A percentile compares a stretch with the other conserved stretches of the same genome.
Evolutionary conservation across 192 early-diverging fungal genomes (phyloP).

Genomic region (Mortierella hygrophila): DNA sequence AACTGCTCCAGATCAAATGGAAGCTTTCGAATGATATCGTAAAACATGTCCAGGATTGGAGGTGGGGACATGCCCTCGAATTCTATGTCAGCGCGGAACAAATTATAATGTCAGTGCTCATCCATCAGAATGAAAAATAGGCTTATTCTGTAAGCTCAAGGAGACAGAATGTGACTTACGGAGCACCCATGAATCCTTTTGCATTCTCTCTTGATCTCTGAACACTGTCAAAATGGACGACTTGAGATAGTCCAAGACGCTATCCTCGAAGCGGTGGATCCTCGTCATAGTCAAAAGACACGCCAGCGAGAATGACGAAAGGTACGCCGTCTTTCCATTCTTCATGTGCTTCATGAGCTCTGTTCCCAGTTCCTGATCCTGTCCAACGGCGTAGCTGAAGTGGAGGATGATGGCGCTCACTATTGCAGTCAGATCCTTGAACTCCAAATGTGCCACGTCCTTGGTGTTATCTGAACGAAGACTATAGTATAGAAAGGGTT

Average conservation of each 20-base stretch:
- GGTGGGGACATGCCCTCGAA: constrained; percentile 34
- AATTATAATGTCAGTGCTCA: constrained; percentile 9
- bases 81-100: constrained; percentile 13
- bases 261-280: constrained; percentile 78
- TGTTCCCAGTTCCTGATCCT: constrained; percentile 74
- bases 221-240: constrained; percentile 56
- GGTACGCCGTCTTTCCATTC: constrained; percentile 45
- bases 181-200: constrained; percentile 58
- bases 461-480: constrained; percentile 36
- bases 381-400: constrained; percentile 77
- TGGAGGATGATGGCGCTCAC: constrained; percentile 81
- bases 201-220: constrained; percentile 63
- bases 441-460: constrained; percentile 29
- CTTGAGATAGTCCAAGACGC: constrained; percentile 68
- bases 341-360: constrained; percentile 70
- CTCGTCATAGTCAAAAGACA: constrained; percentile 76
- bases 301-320: constrained; percentile 75
- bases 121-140: background rate
- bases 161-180: background rate
- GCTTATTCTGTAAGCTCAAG: background rate
- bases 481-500: constrained; percentile 17
- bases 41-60: constrained; percentile 41
- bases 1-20: constrained; percentile 68
- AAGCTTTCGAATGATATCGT: constrained; percentile 60
- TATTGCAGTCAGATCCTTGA: constrained; percentile 62